phyloP scores from a whole-genome alignment of 108 stramenopile species.

The Nannochloropsis oceanica region DNA sequence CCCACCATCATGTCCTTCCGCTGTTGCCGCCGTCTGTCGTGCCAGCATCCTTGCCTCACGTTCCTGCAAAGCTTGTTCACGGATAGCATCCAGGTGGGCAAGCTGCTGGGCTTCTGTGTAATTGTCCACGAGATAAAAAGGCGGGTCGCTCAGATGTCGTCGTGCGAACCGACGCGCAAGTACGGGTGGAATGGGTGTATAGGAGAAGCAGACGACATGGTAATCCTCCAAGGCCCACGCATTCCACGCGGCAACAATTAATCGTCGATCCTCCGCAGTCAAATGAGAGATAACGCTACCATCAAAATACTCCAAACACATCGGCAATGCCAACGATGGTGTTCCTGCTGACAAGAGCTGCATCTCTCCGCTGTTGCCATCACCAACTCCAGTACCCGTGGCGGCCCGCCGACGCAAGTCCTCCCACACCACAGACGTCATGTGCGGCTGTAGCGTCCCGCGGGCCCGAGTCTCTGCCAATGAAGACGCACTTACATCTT shows the following conservation, averaged over 20 bases:
- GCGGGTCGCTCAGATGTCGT: neutral
- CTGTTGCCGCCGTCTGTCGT: no score
- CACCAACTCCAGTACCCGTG: neutral
- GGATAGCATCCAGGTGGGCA: neutral
- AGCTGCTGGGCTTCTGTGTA: neutral
- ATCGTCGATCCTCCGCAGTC: slow-evolving; percentile 1
- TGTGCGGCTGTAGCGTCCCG: slow-evolving; percentile 28
- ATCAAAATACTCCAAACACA: slow-evolving; percentile 27
- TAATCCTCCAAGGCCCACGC: slow-evolving; percentile 48
- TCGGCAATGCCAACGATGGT: slow-evolving; percentile 3
- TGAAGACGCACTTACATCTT: slow-evolving; percentile 7
- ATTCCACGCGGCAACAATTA: neutral
- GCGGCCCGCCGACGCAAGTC: slow-evolving; percentile 9
- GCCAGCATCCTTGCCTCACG: neutral
- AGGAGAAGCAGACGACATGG: slow-evolving; percentile 77
- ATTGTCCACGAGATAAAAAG: neutral
- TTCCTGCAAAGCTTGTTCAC: neutral
- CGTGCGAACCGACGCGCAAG: neutral
- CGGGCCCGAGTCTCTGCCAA: slow-evolving; percentile 21
- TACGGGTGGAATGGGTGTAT: slow-evolving; percentile 67
- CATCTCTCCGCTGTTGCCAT: neutral
- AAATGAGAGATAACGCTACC: slow-evolving; percentile 20
- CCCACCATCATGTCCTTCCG: no score
- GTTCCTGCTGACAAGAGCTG: neutral
- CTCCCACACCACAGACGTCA: slow-evolving; percentile 27